A percentile compares a stretch with the other conserved stretches of the same genome.
Conservation (phyloP, 2,329 filamentous ascomycete species). For the Diaporthe sp. region DNA sequence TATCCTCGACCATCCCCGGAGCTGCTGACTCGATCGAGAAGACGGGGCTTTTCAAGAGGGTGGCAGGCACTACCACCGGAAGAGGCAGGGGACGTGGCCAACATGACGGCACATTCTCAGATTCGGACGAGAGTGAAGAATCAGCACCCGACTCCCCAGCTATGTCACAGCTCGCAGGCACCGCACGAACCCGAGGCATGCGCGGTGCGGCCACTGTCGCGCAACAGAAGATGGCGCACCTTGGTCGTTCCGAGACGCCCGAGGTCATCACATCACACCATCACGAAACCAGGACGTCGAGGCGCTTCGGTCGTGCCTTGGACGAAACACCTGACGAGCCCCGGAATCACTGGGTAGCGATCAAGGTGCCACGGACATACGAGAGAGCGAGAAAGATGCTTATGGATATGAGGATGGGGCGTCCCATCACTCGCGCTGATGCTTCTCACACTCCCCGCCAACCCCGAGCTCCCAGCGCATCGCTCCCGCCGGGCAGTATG, state of each 20-base stretch:
- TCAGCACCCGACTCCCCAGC: constrained; percentile 90
- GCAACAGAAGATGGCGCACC: constrained; percentile 86
- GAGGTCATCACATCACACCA: constrained; percentile 77
- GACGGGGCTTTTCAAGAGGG: constrained; percentile 87
- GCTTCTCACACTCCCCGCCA: constrained; percentile 59
- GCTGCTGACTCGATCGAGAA: constrained; percentile 85
- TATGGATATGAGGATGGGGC: constrained; percentile 58
- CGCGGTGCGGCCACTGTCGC: constrained; percentile 89
- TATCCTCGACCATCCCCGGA: constrained; percentile 93
- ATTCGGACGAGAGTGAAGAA: constrained; percentile 93
- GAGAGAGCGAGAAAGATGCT: constrained; percentile 79
- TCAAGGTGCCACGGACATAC: constrained; percentile 73
- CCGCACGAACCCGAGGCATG: constrained; percentile 88
- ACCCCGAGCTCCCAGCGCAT: constrained; percentile 61
- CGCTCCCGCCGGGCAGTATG: constrained; percentile 64
- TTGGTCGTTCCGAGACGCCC: constrained; percentile 89
- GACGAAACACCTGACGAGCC: constrained; percentile 87
- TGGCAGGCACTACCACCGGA: constrained; percentile 70
- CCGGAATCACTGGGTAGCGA: constrained; percentile 78
- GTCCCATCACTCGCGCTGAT: constrained; percentile 53
- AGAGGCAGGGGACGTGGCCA: constrained; percentile 60
- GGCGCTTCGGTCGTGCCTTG: constrained; percentile 72
- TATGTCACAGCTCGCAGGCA: constrained; percentile 80
- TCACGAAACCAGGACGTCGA: constrained; percentile 80
- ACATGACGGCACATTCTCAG: constrained; percentile 81